Conservation (phyloP, 768 basidiomycete species). For the Suillus decipiens region DNA sequence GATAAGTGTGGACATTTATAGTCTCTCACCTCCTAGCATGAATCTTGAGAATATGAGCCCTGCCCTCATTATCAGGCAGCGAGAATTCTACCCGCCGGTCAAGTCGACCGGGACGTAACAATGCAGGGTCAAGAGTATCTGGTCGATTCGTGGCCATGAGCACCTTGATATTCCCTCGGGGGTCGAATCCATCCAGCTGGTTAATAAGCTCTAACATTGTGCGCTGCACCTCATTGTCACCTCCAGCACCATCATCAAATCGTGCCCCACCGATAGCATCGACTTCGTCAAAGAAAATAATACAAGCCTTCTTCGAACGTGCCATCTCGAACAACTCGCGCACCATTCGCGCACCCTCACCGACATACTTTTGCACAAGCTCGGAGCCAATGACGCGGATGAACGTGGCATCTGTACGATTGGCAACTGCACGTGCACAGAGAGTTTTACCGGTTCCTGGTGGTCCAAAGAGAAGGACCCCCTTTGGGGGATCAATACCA, state of each 20-base stretch:
- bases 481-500: conserved; percentile 98
- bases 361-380: conserved; percentile 99
- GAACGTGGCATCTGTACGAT: conserved; percentile 97
- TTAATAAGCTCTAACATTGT: conserved; percentile 99
- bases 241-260: conserved; percentile 98
- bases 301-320: conserved; percentile 96
- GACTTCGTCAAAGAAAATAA: conserved; percentile 99
- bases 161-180: conserved; percentile 99
- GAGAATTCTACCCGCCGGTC: conserved; percentile 98
- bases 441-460: conserved; percentile 99
- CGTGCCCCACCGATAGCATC: conserved; percentile 98
- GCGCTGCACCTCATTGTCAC: conserved; percentile 98
- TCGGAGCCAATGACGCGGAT: conserved; percentile 99
- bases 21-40: conserved; percentile 83
- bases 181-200: conserved; percentile 97
- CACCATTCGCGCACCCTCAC: conserved; percentile 98
- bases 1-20: conserved; percentile 1
- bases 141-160: conserved; percentile 99
- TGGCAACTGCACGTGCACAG: conserved; percentile 97
- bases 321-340: conserved; percentile 99
- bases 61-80: conserved; percentile 91
- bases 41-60: conserved; percentile 95
- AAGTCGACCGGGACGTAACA: conserved; percentile 92
- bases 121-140: conserved; percentile 95
- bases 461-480: conserved; percentile 93